These are phyloP conservation scores for Tolypocladium tropicale DNA, from an alignment of 2,329 filamentous ascomycete genomes.

Conservation along the genomic window DNA sequence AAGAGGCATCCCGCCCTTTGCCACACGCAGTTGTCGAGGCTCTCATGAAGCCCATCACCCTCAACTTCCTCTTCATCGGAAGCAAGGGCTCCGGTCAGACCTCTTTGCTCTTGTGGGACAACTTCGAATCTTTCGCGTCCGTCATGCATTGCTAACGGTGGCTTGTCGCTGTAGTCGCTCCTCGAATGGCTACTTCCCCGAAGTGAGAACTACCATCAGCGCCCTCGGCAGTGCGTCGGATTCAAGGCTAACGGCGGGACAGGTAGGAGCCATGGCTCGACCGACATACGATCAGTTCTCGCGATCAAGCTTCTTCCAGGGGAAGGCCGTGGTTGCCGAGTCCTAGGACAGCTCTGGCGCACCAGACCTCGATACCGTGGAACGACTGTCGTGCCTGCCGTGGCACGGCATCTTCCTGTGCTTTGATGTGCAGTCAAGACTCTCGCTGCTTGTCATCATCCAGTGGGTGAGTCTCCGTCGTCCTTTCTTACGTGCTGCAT, in stretches of 20 bases:
- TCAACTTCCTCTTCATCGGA: slow-evolving; percentile 28
- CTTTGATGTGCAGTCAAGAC: slow-evolving; percentile 25
- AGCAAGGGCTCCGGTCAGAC: slow-evolving; percentile 22
- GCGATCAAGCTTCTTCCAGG: slow-evolving; percentile 13
- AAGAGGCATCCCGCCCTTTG: slow-evolving; percentile 6
- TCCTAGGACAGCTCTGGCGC: slow-evolving; percentile 30
- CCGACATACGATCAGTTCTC: slow-evolving; percentile 25
- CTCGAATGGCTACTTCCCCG: slow-evolving; percentile 26
- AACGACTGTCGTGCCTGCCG: slow-evolving; percentile 21
- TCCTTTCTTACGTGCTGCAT: neutral
- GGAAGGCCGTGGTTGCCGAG: slow-evolving; percentile 18
- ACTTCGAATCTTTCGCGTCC: too few relatives aligned
- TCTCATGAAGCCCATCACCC: slow-evolving; percentile 11
- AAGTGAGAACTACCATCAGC: slow-evolving; percentile 14
- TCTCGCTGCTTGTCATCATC: slow-evolving; percentile 21
- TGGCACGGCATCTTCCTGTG: slow-evolving; percentile 29
- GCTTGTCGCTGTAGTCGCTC: slow-evolving; percentile 16
- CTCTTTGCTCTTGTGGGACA: slow-evolving; percentile 24
- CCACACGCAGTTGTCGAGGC: neutral
- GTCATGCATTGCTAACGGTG: neutral
- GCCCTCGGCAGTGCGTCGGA: neutral
- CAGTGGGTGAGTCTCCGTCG: slow-evolving; percentile 19
- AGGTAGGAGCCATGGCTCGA: slow-evolving; percentile 16
- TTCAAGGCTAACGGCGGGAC: slow-evolving; percentile 13
- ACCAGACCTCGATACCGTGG: slow-evolving; percentile 23